phyloP scores from a whole-genome alignment of 306 rosid genomes.

The Dryas octopetala region DNA sequence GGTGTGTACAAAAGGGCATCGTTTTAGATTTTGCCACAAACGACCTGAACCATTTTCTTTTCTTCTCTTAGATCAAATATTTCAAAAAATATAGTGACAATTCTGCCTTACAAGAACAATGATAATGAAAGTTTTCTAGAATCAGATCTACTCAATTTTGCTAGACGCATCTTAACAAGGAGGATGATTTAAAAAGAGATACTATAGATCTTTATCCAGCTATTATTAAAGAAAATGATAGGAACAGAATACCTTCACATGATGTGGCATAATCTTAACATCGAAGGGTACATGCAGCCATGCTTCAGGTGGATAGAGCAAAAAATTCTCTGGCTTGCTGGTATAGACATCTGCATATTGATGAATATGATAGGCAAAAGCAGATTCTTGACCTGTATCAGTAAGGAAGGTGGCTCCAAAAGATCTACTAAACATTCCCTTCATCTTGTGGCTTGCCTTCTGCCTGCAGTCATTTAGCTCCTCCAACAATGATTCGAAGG shows the following conservation, averaged over 20 bases:
- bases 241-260: slow-evolving; percentile 67
- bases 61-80: too few species aligned
- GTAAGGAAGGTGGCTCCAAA: slow-evolving; percentile 93
- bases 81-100: not conserved
- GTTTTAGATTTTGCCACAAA: too few species aligned
- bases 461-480: slow-evolving; percentile 71
- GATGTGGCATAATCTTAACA: slow-evolving; percentile 97
- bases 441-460: slow-evolving; percentile 68
- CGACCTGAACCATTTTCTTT: too few species aligned
- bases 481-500: slow-evolving; percentile 53
- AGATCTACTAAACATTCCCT: slow-evolving; percentile 69
- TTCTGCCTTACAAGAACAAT: not conserved
- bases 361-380: slow-evolving; percentile 91
- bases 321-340: slow-evolving; percentile 94
- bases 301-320: slow-evolving; percentile 76
- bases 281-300: slow-evolving; percentile 94
- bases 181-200: not conserved
- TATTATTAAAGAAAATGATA: not conserved
- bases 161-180: not conserved
- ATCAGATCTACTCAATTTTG: not conserved
- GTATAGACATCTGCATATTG: slow-evolving; percentile 98
- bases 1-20: too few species aligned
- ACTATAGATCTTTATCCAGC: not conserved
- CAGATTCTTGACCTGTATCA: slow-evolving; percentile 94
- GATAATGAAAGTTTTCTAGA: too few species aligned